These are phyloP conservation scores for Endogone sp. DNA, from an alignment of 192 early-diverging fungal genomes.

Conservation along the genomic window DNA sequence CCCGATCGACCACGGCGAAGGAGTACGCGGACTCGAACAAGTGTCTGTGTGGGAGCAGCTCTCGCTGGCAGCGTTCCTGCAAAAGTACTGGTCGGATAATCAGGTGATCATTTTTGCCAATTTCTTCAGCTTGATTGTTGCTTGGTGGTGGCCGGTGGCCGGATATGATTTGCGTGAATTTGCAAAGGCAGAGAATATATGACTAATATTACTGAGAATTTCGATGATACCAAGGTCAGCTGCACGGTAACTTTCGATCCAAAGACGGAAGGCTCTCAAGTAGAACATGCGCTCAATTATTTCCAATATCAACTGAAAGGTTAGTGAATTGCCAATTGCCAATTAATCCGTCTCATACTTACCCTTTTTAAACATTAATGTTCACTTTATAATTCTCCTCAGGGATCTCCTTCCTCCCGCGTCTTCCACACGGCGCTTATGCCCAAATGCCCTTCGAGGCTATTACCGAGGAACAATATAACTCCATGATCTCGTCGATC, in stretches of 20 bases:
- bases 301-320: constrained; percentile 48
- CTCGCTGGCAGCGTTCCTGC: constrained; percentile 39
- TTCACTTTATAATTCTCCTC: too few relatives aligned
- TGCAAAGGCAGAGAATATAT: too few relatives aligned
- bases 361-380: not conserved
- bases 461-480: constrained; percentile 28
- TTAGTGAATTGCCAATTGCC: not conserved
- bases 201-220: too few relatives aligned
- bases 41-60: constrained; percentile 50
- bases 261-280: constrained; percentile 14
- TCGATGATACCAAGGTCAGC: too few relatives aligned
- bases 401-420: constrained; percentile 39
- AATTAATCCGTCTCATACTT: too few relatives aligned
- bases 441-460: constrained; percentile 48
- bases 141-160: too few relatives aligned
- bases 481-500: constrained; percentile 18
- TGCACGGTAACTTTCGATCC: constrained; percentile 47
- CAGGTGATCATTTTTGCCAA: too few relatives aligned
- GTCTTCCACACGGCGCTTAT: constrained; percentile 29
- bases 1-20: constrained; percentile 41
- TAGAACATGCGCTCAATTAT: constrained; percentile 35
- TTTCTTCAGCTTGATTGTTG: too few relatives aligned
- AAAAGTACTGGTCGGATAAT: constrained; percentile 43
- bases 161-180: too few relatives aligned
- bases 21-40: constrained; percentile 27